Base-by-base conservation (phyloP, 2,329 filamentous ascomycete genomes). In the Penicillium sp. region DNA sequence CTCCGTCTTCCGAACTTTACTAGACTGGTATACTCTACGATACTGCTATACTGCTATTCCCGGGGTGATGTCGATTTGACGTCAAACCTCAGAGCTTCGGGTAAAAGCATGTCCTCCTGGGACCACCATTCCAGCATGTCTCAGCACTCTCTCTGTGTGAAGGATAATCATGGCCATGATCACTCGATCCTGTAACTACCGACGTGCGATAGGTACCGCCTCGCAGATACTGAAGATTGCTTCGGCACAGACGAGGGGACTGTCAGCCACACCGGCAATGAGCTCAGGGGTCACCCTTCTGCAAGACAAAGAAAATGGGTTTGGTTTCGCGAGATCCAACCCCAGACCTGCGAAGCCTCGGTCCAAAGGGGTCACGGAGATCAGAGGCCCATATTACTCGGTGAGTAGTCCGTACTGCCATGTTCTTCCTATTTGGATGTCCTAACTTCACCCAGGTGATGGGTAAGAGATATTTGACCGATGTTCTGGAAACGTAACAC, bases 361-460 rank as follows among this genome's bases (percentile, higher is more conserved):
- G 27, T 74, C 64, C 5, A 75, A 70, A 36, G 79, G 77, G 4
- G 79, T 82, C 5, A 83, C 81, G 1, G 81, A 83, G 65, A 83
- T 83, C 52, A 72, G 80, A 31, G 81, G 81, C 0, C 81, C 80
- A 6, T 83, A 83, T 63, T 83, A 83, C 63, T 78, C 79, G 0
- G 79, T 72, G 69, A 47, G 67, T 54, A 16, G 18, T 18, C 18
- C 18, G 18, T 18, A 18, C 18, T 18, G 18, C 9, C 24, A 40
- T 45, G 24, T 8, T 8, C 6, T n/a, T 5, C 38, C 16, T 6
- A 6, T 8, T 14, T 3, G 10, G 22, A 9, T 24, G 2, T 5
- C n/a, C 4, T 59, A 27, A 45, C 39, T 13, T 5, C 39, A 40
- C 43, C 31, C 48, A 76, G 73, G 72, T 73, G 3, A 82, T 82